Conservation (phyloP, 495 filamentous ascomycete species). For the Penicillium coffeae region DNA sequence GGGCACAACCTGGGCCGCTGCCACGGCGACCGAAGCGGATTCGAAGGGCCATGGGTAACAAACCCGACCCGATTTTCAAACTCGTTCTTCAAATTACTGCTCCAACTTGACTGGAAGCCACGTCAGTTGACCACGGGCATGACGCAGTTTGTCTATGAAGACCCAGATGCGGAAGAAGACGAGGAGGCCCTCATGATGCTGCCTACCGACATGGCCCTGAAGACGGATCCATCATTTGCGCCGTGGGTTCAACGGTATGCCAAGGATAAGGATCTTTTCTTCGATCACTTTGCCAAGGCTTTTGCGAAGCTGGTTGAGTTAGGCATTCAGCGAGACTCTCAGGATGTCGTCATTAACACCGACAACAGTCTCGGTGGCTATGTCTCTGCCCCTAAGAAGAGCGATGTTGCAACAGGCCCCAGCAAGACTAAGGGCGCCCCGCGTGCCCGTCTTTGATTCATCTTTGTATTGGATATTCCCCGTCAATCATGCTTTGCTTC, state of each 20-base stretch:
- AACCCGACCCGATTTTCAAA: conserved; percentile 63
- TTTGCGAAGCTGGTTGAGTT: conserved; percentile 62
- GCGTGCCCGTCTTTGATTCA: conserved; percentile 27
- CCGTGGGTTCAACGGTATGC: conserved; percentile 59
- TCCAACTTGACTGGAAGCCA: conserved; percentile 52
- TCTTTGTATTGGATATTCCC: background rate
- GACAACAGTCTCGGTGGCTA: conserved; percentile 55
- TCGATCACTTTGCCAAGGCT: conserved; percentile 54
- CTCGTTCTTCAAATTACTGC: conserved; percentile 56
- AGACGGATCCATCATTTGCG: conserved; percentile 33
- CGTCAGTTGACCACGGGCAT: conserved; percentile 51
- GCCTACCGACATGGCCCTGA: conserved; percentile 43
- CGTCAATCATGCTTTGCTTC: background rate
- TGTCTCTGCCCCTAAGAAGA: conserved; percentile 58
- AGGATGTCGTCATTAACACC: conserved; percentile 46
- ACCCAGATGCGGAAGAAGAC: conserved; percentile 51
- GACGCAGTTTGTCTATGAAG: conserved; percentile 55
- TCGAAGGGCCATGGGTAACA: conserved; percentile 60
- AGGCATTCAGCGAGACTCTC: conserved; percentile 52
- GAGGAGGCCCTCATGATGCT: conserved; percentile 55
- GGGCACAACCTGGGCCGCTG: conserved; percentile 61
- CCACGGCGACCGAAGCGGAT: conserved; percentile 57
- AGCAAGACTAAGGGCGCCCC: conserved; percentile 22
- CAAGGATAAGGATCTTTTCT: conserved; percentile 58
- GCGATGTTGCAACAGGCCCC: conserved; percentile 38